Percentiles rank a stretch among this genome's conserved stretches.
These are phyloP conservation scores for Wickerhamiella domercqiae DNA, from an alignment of 805 yeast species.

Conservation along the genomic window DNA sequence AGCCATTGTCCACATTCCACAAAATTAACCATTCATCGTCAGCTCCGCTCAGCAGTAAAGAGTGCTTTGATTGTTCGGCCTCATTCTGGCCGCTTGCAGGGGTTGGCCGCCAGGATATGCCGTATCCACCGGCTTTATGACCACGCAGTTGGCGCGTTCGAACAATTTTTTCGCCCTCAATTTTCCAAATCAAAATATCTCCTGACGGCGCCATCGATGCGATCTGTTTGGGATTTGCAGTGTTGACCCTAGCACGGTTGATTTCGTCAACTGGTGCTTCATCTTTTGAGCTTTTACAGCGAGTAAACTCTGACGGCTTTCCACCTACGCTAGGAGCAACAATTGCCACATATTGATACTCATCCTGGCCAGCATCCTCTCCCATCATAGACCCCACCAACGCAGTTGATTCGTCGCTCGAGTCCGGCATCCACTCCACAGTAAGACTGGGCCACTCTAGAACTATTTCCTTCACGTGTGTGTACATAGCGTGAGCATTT, in stretches of 20 bases:
- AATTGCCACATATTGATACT: constrained; percentile 11
- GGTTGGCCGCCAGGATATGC: constrained; percentile 51
- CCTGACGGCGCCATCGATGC: background rate
- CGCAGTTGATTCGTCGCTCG: constrained; percentile 3
- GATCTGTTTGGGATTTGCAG: background rate
- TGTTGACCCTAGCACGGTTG: background rate
- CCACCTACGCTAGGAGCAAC: constrained; percentile 6
- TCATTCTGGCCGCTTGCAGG: no score
- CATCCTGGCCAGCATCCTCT: constrained; percentile 6
- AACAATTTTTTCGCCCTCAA: background rate
- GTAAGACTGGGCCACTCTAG: constrained; percentile 58
- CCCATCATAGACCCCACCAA: constrained; percentile 12
- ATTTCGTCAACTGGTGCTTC: constrained; percentile 1
- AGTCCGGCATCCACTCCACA: constrained; percentile 45
- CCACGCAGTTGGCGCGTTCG: constrained; percentile 3
- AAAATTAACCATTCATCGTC: constrained; percentile 52
- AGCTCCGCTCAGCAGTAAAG: constrained; percentile 46
- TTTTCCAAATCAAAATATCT: background rate
- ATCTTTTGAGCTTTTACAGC: background rate
- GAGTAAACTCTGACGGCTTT: background rate
- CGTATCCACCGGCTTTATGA: constrained; percentile 56
- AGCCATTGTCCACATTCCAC: constrained; percentile 37
- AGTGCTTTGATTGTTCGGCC: no score
- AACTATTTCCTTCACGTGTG: constrained; percentile 52
- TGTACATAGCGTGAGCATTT: constrained; percentile 64